Evolutionary conservation across 129 eudicot genomes (phyloP), one percentile per base, ranked within the genome.

Genomic region (Chrysanthemum lavandulifolium): DNA sequence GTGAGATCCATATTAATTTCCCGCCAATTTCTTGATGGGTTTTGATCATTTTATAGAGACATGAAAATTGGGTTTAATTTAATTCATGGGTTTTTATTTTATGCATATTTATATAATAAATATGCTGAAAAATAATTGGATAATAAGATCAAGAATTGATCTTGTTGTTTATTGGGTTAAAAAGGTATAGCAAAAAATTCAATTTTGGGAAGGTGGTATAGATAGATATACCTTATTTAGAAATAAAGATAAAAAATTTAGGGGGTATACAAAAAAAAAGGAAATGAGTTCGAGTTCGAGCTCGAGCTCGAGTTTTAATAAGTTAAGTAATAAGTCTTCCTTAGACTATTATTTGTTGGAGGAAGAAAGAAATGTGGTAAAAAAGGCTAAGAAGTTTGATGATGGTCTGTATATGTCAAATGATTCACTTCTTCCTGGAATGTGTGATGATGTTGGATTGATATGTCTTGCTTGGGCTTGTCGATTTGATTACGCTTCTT

Each of bases 401-500:
- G 33, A 62, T 31, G 49, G 3, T 31, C 36, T 31, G 5, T 4
- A 31, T 25, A 16, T 8, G 4, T 81, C 82, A 52, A 65, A 57
- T 62, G 92, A 76, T 73, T 82, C 84, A 65, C 57, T 81, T 59
- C 76, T 86, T 71, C 88, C 88, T 54, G 92, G 88, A 61, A 50
- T 86, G 47, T 76, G 73, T 29, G 92, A 84, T 73, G 88, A 86
- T 79, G 92, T 84, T 31, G 84, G 86, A 6, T 60, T 86, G 56
- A 82, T 75, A 49, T 85, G 90, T 73, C 86, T 88, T 65, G 84
- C 87, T 57, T 67, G 88, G 84, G 77, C 73, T 18, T 53, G 72
- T 78, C 82, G 90, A 73, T 85, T 82, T 11, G 88, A 85, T 82
- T 88, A 85, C 66, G 80, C 82, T 36, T 78, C 94, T 0, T 48